Conservation (phyloP, 2,329 filamentous ascomycete genomes). For the Neodidymelliopsis sp. region DNA sequence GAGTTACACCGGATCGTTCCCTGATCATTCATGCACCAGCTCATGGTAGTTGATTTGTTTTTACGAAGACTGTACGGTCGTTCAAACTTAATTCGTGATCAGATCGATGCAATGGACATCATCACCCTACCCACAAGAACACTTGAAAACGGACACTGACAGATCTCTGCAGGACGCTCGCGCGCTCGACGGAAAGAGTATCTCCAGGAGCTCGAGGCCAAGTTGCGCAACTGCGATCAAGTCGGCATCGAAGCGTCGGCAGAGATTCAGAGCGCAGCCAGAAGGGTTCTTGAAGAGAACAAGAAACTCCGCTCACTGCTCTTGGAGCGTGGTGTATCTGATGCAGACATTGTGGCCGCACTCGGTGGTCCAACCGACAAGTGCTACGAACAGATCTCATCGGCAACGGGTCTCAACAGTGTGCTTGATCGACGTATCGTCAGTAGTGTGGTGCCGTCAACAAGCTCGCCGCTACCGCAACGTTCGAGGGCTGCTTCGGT, state of each 20-base stretch:
- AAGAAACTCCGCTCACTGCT: constrained; percentile 67
- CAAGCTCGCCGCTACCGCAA: constrained; percentile 26
- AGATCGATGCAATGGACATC: too few relatives aligned
- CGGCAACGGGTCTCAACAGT: constrained; percentile 33
- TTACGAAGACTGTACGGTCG: too few relatives aligned
- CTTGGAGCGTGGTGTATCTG: constrained; percentile 63
- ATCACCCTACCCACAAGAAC: too few relatives aligned
- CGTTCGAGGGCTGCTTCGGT: constrained; percentile 23
- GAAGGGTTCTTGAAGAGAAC: constrained; percentile 75
- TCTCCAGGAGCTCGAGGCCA: constrained; percentile 71
- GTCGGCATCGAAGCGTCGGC: constrained; percentile 71
- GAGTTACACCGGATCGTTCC: constrained; percentile 13
- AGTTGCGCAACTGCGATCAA: constrained; percentile 68
- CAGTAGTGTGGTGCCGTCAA: constrained; percentile 29
- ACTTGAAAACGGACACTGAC: constrained; percentile 14
- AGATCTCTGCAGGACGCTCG: constrained; percentile 61
- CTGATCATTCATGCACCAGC: background rate
- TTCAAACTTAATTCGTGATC: too few relatives aligned
- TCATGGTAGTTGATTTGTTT: background rate
- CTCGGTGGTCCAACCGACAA: constrained; percentile 34
- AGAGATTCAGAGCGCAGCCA: constrained; percentile 75
- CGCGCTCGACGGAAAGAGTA: constrained; percentile 78
- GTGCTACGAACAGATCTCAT: constrained; percentile 39
- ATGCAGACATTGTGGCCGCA: constrained; percentile 58
- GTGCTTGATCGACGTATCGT: constrained; percentile 44